phyloP scores from a whole-genome alignment of 2,329 filamentous ascomycete species.

The Stemphylium vesicarium region DNA sequence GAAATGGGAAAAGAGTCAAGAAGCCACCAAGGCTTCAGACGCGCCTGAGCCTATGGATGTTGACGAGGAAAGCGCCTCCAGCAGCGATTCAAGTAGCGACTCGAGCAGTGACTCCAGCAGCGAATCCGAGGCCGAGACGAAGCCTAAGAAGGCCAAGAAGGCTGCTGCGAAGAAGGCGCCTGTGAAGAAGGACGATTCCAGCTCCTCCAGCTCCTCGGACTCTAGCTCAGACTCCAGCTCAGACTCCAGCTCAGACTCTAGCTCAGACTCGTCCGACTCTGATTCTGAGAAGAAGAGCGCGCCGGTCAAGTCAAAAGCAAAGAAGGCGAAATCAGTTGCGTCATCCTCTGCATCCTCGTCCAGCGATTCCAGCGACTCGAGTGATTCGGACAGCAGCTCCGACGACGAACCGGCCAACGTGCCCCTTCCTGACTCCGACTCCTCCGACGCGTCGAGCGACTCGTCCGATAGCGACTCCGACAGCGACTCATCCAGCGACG shows the following conservation, averaged over 20 bases:
- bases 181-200: conserved; percentile 16
- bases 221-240: conserved; percentile 22
- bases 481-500: conserved; percentile 34
- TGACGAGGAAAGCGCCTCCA: conserved; percentile 31
- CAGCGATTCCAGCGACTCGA: conserved; percentile 19
- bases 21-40: conserved; percentile 15
- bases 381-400: conserved; percentile 20
- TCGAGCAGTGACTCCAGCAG: conserved; percentile 30
- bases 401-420: conserved; percentile 34
- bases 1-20: conserved; percentile 37
- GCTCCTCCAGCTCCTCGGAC: conserved; percentile 25
- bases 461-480: conserved; percentile 24
- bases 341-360: conserved; percentile 14
- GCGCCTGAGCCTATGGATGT: conserved; percentile 41
- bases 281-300: conserved; percentile 49
- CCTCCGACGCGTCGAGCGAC: conserved; percentile 35
- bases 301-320: conserved; percentile 30
- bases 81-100: conserved; percentile 33
- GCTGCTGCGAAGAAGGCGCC: conserved; percentile 17
- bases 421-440: conserved; percentile 35
- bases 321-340: conserved; percentile 14
- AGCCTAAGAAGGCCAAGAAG: conserved; percentile 29
- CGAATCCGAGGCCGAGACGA: conserved; percentile 39
- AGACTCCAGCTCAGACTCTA: conserved; percentile 23
- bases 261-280: conserved; percentile 30